phyloP scores from a whole-genome alignment of 306 rosid genomes.

The Lagenaria siceraria region DNA sequence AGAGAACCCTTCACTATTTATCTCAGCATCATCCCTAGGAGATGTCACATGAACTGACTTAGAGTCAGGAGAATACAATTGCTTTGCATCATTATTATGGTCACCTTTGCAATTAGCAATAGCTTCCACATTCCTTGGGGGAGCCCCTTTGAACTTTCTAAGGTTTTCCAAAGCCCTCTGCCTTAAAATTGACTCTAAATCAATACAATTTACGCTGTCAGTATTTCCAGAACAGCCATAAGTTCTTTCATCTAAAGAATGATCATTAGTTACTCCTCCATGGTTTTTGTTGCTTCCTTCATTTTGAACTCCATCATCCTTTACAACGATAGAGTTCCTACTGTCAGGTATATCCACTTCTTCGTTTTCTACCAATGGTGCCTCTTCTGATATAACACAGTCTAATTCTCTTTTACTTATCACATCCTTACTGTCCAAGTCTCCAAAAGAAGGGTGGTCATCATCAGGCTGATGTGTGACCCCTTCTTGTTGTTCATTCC shows the following conservation, averaged over 20 bases:
- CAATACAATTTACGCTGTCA: slow-evolving; percentile 25
- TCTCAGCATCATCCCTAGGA: slow-evolving; percentile 16
- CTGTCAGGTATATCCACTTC: slow-evolving; percentile 18
- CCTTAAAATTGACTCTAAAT: slow-evolving; percentile 66
- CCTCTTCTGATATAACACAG: slow-evolving; percentile 16
- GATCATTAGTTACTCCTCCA: slow-evolving; percentile 18
- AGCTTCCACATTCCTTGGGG: slow-evolving; percentile 19
- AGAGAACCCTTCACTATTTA: slow-evolving; percentile 14
- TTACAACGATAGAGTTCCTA: slow-evolving; percentile 6
- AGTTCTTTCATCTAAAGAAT: slow-evolving; percentile 21
- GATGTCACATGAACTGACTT: slow-evolving; percentile 27
- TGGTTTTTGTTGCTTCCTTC: slow-evolving; percentile 14
- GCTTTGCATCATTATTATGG: slow-evolving; percentile 29
- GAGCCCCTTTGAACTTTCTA: slow-evolving; percentile 42
- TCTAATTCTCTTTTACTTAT: slow-evolving; percentile 36
- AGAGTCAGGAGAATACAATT: slow-evolving; percentile 10
- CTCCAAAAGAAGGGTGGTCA: slow-evolving; percentile 61
- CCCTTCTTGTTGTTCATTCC: slow-evolving; percentile 46
- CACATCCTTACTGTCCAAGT: slow-evolving; percentile 52
- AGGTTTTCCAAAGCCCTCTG: slow-evolving; percentile 75
- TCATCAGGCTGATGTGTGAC: slow-evolving; percentile 30
- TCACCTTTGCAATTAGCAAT: slow-evolving; percentile 22
- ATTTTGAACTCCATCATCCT: not conserved
- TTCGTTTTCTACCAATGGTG: slow-evolving; percentile 22
- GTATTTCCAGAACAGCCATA: slow-evolving; percentile 15